Base-by-base conservation (phyloP, 257 asterid species). In the Forsythia viridissima region DNA sequence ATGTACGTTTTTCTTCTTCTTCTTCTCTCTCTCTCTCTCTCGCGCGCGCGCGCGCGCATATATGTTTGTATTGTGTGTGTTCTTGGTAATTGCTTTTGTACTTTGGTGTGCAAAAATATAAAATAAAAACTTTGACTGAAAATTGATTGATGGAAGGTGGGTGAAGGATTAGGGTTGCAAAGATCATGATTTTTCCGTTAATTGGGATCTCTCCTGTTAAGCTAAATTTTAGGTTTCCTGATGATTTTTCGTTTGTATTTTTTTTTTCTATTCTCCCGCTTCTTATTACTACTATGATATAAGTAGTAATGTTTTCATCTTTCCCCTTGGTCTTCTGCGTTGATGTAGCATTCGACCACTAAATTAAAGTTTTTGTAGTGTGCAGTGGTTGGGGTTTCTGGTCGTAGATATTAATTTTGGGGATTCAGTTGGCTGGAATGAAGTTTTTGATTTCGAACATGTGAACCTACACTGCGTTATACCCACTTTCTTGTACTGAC, bases 1-100 rank as follows among this genome's bases (percentile, higher is more conserved):
- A 96, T 74, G 99, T 93, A 38, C 5, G 70, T 21, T 4, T 18
- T 38, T 15, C 18, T 69, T 70, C 43, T 0, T 59, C 34, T 5
- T n/a, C n/a, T n/a, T 24, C 24, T 24, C 24, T 24, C 24, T 24
- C 24, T 24, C 24, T 24, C 24, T 24, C 24, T 24, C 24, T 24
- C 24, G 0, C 24, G 24, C 24, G 24, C 24, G 24, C 24, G 24
- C 24, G 24, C 24, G 68, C 34, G 34, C 30, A 40, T 75, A 34
- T 59, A 46, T 81, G 41, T 41, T 73, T 38, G 6, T 55, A 65
- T 59, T 39, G 55, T 59, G 37, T 44, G 6, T 51, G 57, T 66
- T 42, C 34, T 52, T 71, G 46, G 7, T 15, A 4, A 40, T 81
- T 36, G n/a, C 34, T 55, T 55, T 10, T 30, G 20, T 18, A n/a